phyloP scores from a whole-genome alignment of 2,329 filamentous ascomycete species.

The Stachybotrys echinatus region DNA sequence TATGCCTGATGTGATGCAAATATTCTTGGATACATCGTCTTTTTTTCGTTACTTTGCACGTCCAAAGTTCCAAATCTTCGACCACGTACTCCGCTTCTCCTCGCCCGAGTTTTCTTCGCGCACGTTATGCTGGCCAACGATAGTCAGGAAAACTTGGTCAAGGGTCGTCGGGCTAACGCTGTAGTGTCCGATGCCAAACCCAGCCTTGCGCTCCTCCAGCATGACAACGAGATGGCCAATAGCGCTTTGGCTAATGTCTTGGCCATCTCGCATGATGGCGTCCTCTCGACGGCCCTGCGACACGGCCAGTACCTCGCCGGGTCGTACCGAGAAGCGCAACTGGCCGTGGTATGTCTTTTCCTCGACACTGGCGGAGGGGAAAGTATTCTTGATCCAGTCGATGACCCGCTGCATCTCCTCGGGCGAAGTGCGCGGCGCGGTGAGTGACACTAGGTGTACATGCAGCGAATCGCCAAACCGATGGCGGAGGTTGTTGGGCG shows the following conservation, averaged over 20 bases:
- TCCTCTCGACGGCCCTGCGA: slow-evolving; percentile 12
- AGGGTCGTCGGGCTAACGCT: slow-evolving; percentile 81
- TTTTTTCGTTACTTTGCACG: not conserved
- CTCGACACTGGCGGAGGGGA: slow-evolving; percentile 65
- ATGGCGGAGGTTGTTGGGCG: slow-evolving; percentile 63
- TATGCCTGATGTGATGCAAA: too few relatives aligned
- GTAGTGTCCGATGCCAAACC: slow-evolving; percentile 75
- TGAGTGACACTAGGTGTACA: slow-evolving; percentile 72
- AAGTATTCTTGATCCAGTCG: slow-evolving; percentile 56
- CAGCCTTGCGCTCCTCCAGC: slow-evolving; percentile 65
- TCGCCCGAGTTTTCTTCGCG: slow-evolving; percentile 62
- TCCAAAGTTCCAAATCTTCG: not conserved
- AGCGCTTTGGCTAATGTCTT: slow-evolving; percentile 36
- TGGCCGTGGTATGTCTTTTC: slow-evolving; percentile 78
- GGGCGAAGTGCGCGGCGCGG: slow-evolving; percentile 66
- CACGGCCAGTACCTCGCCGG: slow-evolving; percentile 28
- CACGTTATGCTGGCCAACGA: slow-evolving; percentile 76
- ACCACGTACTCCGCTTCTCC: slow-evolving; percentile 13
- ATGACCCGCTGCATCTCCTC: slow-evolving; percentile 64
- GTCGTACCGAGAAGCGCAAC: slow-evolving; percentile 72
- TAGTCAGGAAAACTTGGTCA: slow-evolving; percentile 84
- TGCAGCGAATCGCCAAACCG: slow-evolving; percentile 75
- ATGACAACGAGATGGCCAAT: slow-evolving; percentile 66
- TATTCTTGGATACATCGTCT: too few relatives aligned
- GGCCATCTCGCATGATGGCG: slow-evolving; percentile 14